Base-by-base conservation (phyloP, 768 basidiomycete species). In the Russula ochroleuca region DNA sequence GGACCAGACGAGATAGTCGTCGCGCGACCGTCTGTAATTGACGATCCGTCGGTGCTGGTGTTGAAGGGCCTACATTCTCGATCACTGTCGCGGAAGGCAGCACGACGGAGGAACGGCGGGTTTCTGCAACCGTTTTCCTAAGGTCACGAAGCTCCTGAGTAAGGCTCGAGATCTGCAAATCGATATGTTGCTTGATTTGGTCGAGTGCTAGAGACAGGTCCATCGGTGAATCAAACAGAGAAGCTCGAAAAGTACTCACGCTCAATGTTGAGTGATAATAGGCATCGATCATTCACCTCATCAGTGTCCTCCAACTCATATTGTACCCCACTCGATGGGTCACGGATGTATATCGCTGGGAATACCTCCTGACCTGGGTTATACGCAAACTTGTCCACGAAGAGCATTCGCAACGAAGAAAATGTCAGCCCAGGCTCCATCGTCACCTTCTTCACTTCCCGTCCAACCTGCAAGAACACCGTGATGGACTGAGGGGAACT, bases 151-250 rank as follows among this genome's bases (percentile, higher is more conserved):
- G 83, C 63, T 98, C 94, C 67, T 88, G 87, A 35, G 92, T 85
- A 19, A 99, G 78, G 0, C 78, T 78, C 0, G 90, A 86, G 65
- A 99, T 95, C 70, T 96, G 94, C 2, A 85, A 71, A 71, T 99
- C 96, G 68, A 99, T 95, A 72, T 99, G 96, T 71, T 98, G 94
- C 73, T 96, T 98, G 74, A 99, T 96, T 73, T 98, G 96, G 75
- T 99, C 95, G 59, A 98, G 86, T 25, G 94, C 96, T 99, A 69
- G 21, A 43, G 41, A 28, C 7, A 57, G 11, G 15, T 50, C 38
- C 62, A 50, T 66, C 50, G 48, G 5, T 47, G n/a, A 10, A 53
- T 15, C 6, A 60, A 21, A 57, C 19, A 28, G 13, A 23, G 41
- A 17, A 51, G n/a, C 9, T 0, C 10, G 15, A 21, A 49, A 49